phyloP scores from a whole-genome alignment of 2,329 filamentous ascomycete species.

The Balansia obtecta region DNA sequence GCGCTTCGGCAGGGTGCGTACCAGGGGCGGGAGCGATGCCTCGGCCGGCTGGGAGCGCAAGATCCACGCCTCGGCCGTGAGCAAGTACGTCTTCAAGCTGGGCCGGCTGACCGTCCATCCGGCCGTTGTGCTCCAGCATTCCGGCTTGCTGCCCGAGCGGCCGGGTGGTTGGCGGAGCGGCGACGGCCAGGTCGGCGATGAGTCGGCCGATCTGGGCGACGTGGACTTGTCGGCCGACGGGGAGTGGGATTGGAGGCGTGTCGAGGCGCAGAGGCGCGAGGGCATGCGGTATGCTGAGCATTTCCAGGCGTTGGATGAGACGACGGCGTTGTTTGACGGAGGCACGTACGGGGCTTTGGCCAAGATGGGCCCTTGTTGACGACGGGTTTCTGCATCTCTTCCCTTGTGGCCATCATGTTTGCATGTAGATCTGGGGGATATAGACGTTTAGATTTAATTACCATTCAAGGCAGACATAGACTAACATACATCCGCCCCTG shows the following conservation, averaged over 20 bases:
- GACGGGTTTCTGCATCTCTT: no score
- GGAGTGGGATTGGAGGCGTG: constrained; percentile 45
- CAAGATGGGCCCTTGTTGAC: constrained; percentile 30
- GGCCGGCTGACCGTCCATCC: constrained; percentile 76
- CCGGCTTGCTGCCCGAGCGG: constrained; percentile 60
- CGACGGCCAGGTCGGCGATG: constrained; percentile 16
- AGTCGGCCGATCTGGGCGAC: constrained; percentile 5
- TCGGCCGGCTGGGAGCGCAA: constrained; percentile 43
- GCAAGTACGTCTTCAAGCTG: constrained; percentile 75
- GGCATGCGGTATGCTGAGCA: constrained; percentile 43
- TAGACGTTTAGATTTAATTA: neutral
- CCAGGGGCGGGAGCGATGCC: constrained; percentile 24
- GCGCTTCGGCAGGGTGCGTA: constrained; percentile 28
- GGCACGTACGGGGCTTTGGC: constrained; percentile 39
- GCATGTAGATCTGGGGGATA: neutral
- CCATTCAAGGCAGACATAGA: neutral
- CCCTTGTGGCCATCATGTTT: no score
- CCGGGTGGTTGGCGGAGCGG: constrained; percentile 52
- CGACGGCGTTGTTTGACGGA: constrained; percentile 40
- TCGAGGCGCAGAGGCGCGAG: constrained; percentile 41
- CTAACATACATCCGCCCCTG: no score
- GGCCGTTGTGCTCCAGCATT: constrained; percentile 58
- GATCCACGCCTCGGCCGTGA: constrained; percentile 58
- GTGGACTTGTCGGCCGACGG: constrained; percentile 21
- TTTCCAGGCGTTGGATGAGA: constrained; percentile 43